phyloP scores from a whole-genome alignment of 2,329 filamentous ascomycete genomes.

The Clonostachys sp. region DNA sequence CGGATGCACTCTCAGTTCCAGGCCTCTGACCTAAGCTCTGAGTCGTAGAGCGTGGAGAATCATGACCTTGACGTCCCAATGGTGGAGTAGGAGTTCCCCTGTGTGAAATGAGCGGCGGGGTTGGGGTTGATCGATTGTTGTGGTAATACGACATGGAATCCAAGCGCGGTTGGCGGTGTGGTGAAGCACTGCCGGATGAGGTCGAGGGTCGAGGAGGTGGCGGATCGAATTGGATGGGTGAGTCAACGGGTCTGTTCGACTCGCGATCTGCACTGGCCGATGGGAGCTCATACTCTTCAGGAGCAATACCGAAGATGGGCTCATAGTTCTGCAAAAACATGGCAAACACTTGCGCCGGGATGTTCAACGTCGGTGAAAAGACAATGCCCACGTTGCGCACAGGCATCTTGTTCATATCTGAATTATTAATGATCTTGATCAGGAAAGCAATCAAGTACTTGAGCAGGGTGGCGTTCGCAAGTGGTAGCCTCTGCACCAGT shows the following conservation, averaged over 20 bases:
- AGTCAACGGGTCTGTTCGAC: conserved; percentile 10
- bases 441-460: conserved; percentile 84
- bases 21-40: not conserved
- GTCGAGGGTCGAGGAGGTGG: conserved; percentile 43
- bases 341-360: conserved; percentile 90
- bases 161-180: conserved; percentile 40
- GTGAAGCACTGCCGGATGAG: conserved; percentile 41
- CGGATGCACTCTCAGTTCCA: conserved; percentile 7
- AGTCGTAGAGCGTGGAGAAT: conserved; percentile 17
- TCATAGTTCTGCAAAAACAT: conserved; percentile 89
- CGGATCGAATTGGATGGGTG: conserved; percentile 21
- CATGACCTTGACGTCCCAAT: conserved; percentile 28
- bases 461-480: conserved; percentile 75
- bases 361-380: conserved; percentile 95
- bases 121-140: conserved; percentile 32
- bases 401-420: conserved; percentile 94
- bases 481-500: conserved; percentile 75
- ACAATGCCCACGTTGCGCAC: conserved; percentile 97
- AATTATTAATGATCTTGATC: conserved; percentile 87
- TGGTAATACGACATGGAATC: conserved; percentile 19
- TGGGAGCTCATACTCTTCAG: conserved; percentile 59
- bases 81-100: conserved; percentile 41
- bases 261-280: conserved; percentile 34
- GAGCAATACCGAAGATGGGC: conserved; percentile 72
- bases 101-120: conserved; percentile 38